Evolutionary conservation across 768 basidiomycete genomes (phyloP).

Genomic region (Hygrocybe coccinea): DNA sequence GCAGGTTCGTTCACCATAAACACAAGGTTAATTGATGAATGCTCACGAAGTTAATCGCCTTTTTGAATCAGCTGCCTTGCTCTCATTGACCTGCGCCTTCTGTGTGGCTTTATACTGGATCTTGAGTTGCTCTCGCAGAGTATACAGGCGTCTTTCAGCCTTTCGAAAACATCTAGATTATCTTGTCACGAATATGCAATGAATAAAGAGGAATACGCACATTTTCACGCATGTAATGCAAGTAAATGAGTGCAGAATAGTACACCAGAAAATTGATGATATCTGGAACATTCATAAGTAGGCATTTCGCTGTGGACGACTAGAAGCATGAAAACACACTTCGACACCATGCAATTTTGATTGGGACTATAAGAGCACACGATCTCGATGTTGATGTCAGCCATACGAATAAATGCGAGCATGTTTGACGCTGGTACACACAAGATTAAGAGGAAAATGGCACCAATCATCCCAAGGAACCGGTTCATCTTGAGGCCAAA

Average conservation of each 20-base stretch:
- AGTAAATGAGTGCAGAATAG: conserved; percentile 71
- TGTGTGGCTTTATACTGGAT: conserved; percentile 61
- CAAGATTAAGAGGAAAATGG: conserved; percentile 52
- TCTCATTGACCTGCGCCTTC: conserved; percentile 73
- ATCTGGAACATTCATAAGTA: conserved; percentile 29
- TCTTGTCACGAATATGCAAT: conserved; percentile 7
- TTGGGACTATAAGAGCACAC: conserved; percentile 11
- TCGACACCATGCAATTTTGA: conserved; percentile 13
- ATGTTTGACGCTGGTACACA: conserved; percentile 20
- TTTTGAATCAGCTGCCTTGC: conserved; percentile 75
- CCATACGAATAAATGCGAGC: neutral
- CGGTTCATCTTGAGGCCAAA: conserved; percentile 67
- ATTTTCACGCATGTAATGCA: conserved; percentile 62
- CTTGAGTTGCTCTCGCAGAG: conserved; percentile 73
- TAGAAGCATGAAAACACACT: conserved; percentile 6
- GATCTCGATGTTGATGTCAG: conserved; percentile 1
- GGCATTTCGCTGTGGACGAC: neutral
- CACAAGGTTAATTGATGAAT: conserved; percentile 20
- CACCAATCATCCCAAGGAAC: conserved; percentile 56
- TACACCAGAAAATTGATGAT: conserved; percentile 73
- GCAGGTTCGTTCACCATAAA: neutral
- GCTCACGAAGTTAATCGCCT: conserved; percentile 70
- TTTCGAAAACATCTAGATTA: conserved; percentile 28
- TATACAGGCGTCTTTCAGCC: conserved; percentile 65
- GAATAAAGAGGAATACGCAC: conserved; percentile 29